phyloP scores from a whole-genome alignment of 1,284 basidiomycete genomes.

The Leccinum pachyderme region DNA sequence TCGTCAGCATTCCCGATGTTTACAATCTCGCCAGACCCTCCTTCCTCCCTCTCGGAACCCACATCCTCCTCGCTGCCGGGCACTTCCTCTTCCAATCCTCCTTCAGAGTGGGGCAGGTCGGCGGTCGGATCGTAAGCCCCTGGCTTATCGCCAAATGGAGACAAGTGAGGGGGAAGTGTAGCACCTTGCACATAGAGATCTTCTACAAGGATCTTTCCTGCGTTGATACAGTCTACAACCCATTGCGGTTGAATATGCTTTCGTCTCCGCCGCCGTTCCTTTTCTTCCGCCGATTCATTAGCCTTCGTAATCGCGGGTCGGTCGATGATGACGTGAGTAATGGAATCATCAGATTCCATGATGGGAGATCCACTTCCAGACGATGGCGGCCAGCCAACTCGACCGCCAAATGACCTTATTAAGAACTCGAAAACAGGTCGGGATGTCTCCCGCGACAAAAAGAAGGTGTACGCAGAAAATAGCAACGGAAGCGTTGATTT shows the following conservation, averaged over 20 bases:
- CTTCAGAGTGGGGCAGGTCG: slow-evolving; percentile 40
- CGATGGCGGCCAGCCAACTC: slow-evolving; percentile 85
- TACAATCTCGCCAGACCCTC: slow-evolving; percentile 30
- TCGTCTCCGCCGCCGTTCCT: slow-evolving; percentile 64
- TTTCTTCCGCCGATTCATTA: slow-evolving; percentile 57
- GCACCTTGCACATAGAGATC: slow-evolving; percentile 87
- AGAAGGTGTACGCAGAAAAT: slow-evolving; percentile 90
- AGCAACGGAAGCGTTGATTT: slow-evolving; percentile 56
- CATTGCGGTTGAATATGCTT: slow-evolving; percentile 98
- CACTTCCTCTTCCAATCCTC: slow-evolving; percentile 33
- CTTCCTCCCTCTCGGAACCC: slow-evolving; percentile 35
- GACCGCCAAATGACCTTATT: slow-evolving; percentile 88
- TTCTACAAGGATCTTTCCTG: slow-evolving; percentile 80
- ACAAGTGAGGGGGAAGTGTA: slow-evolving; percentile 91
- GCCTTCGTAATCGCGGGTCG: slow-evolving; percentile 62
- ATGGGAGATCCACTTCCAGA: slow-evolving; percentile 84
- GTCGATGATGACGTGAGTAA: slow-evolving; percentile 97
- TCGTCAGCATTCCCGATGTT: slow-evolving; percentile 59
- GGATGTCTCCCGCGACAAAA: slow-evolving; percentile 92
- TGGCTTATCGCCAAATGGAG: slow-evolving; percentile 87
- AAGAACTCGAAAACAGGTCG: slow-evolving; percentile 94
- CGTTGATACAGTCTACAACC: slow-evolving; percentile 96
- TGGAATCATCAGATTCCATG: slow-evolving; percentile 70
- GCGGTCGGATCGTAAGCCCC: slow-evolving; percentile 75
- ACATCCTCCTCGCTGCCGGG: slow-evolving; percentile 44